A percentile compares a stretch with the other conserved stretches of the same genome.
phyloP scores from a whole-genome alignment of 2,329 filamentous ascomycete genomes.

The Cladosporium halotolerans region DNA sequence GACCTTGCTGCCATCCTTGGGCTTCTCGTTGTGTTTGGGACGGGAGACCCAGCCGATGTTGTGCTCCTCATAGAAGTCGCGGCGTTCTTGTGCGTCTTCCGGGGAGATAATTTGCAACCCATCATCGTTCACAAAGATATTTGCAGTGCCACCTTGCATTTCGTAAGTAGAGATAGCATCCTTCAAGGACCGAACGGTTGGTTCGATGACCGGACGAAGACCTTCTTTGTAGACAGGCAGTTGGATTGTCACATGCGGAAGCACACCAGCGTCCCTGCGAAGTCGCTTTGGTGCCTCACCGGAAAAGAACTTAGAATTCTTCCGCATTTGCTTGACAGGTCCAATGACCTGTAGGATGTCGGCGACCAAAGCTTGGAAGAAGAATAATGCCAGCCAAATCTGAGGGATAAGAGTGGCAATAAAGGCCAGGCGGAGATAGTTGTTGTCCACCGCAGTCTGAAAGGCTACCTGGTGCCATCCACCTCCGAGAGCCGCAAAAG shows the following conservation, averaged over 20 bases:
- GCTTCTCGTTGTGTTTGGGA: conserved; percentile 47
- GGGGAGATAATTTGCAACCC: conserved; percentile 56
- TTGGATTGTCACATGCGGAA: conserved; percentile 52
- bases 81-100: conserved; percentile 38
- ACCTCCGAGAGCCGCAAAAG: conserved; percentile 48
- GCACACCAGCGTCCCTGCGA: conserved; percentile 27
- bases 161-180: conserved; percentile 46
- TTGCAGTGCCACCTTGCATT: conserved; percentile 57
- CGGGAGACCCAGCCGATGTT: conserved; percentile 46
- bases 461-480: conserved; percentile 52
- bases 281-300: conserved; percentile 36
- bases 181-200: conserved; percentile 34
- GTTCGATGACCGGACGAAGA: conserved; percentile 34
- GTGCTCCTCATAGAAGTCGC: conserved; percentile 46
- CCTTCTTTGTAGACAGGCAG: conserved; percentile 39
- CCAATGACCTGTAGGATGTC: conserved; percentile 39
- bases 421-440: conserved; percentile 51
- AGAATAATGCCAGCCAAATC: conserved; percentile 53
- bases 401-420: conserved; percentile 48
- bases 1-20: conserved; percentile 42
- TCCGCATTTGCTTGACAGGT: conserved; percentile 38
- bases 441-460: conserved; percentile 48
- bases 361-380: conserved; percentile 41
- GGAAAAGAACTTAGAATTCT: conserved; percentile 44
- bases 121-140: conserved; percentile 64